Conservation (phyloP, 148 eudicot species). For the Limonium bicolor region DNA sequence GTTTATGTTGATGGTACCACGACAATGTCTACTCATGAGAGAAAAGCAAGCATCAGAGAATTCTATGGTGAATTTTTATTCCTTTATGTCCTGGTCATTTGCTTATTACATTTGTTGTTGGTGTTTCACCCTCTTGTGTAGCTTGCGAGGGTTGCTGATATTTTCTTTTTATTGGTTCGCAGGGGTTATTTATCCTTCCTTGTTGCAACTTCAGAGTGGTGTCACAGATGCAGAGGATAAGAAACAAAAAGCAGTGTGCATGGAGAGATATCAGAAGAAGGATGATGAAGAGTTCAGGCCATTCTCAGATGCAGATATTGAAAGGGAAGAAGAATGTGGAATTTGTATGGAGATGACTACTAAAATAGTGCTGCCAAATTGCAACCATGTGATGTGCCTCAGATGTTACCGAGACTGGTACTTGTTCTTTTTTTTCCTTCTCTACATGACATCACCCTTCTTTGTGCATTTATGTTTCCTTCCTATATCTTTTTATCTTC, state of each 20-base stretch:
- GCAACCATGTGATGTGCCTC: slow-evolving; percentile 85
- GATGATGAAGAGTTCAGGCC: slow-evolving; percentile 52
- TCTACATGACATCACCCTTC: too few relatives aligned
- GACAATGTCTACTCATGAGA: slow-evolving; percentile 90
- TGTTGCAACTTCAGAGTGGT: slow-evolving; percentile 85
- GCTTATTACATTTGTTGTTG: neutral
- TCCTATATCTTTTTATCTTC: too few relatives aligned
- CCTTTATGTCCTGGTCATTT: neutral
- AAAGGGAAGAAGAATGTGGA: slow-evolving; percentile 95
- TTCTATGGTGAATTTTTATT: slow-evolving; percentile 53
- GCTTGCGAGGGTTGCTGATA: neutral
- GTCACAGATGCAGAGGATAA: slow-evolving; percentile 75
- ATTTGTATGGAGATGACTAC: slow-evolving; percentile 88
- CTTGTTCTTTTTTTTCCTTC: neutral
- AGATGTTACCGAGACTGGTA: slow-evolving; percentile 95
- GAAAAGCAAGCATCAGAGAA: slow-evolving; percentile 89
- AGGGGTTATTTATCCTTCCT: slow-evolving; percentile 90
- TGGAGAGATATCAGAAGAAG: slow-evolving; percentile 74
- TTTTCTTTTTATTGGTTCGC: slow-evolving; percentile 7
- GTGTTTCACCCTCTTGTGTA: neutral
- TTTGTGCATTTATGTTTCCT: neutral
- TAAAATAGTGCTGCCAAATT: slow-evolving; percentile 77
- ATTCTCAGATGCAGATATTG: slow-evolving; percentile 49
- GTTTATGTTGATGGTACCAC: slow-evolving; percentile 98
- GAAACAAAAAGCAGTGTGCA: slow-evolving; percentile 67